phyloP scores from a whole-genome alignment of 2,329 filamentous ascomycete genomes.

The Setomelanomma holmii region DNA sequence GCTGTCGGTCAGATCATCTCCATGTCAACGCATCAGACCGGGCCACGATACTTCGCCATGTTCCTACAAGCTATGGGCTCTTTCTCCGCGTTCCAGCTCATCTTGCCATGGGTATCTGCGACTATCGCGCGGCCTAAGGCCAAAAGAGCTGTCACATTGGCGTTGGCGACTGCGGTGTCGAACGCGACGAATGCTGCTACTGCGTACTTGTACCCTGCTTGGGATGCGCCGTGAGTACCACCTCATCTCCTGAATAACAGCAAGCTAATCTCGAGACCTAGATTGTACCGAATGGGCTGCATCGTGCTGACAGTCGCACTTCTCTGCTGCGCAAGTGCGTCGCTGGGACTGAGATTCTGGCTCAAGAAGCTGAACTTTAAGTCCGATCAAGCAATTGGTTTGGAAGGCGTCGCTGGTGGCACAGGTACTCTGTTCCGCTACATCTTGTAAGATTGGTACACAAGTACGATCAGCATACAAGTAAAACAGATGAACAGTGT shows the following conservation, averaged over 20 bases:
- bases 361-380: slow-evolving; percentile 21
- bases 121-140: slow-evolving; percentile 43
- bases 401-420: slow-evolving; percentile 23
- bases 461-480: no score
- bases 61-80: slow-evolving; percentile 53
- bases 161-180: slow-evolving; percentile 43
- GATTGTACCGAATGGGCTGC: slow-evolving; percentile 31
- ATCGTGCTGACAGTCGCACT: slow-evolving; percentile 26
- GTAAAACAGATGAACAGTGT: no score
- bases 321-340: slow-evolving; percentile 19
- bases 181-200: slow-evolving; percentile 47
- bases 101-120: slow-evolving; percentile 43
- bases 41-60: slow-evolving; percentile 67
- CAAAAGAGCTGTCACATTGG: slow-evolving; percentile 41
- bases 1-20: slow-evolving; percentile 39
- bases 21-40: slow-evolving; percentile 58
- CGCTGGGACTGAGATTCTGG: slow-evolving; percentile 22
- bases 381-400: slow-evolving; percentile 14
- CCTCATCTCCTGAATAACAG: not conserved
- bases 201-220: slow-evolving; percentile 27
- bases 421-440: slow-evolving; percentile 20
- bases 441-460: no score
- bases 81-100: slow-evolving; percentile 37
- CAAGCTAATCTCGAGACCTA: not conserved
- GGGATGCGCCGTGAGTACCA: slow-evolving; percentile 21